Base-by-base conservation (phyloP, 805 yeast species). In the Metschnikowia reukaufii region DNA sequence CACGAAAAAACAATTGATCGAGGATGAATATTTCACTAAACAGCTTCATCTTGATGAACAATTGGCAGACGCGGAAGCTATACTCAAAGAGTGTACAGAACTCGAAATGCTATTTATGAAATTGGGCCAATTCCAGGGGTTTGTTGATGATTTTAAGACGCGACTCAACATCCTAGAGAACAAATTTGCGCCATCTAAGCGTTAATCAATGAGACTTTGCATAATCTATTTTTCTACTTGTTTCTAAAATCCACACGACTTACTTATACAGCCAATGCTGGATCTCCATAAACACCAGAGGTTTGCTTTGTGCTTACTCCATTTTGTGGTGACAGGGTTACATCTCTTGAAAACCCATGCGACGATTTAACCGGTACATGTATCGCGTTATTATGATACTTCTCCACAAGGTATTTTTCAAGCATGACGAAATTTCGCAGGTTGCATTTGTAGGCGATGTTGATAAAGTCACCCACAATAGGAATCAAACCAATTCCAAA, bases 81-180 rank as follows among this genome's bases (percentile, higher is more conserved):
- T 79, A n/a, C 50, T 80, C 16, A 54, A 52, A 4, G 61, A 70
- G 41, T 81, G 87, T 56, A 70, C 73, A 27, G 76, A 72, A 2
- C 54, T 84, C 21, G 85, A 83, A 48, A 54, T 62, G 32, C 78
- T 78, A 43, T 77, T 79, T 50, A 65, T 72, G 59, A 81, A 79
- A 62, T 58, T 82, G 43, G 77, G 77, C 39, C 84, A 79, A 50
- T 65, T 82, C 40, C 69, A 61, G 25, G 42, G 51, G 52, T 70
- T 71, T 55, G 53, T 57, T 16, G 58, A 53, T 29, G 63, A 55
- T 12, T 65, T 64, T 46, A 52, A 54, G 41, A 42, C 33, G 30
- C 40, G 67, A 25, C 35, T 62, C 34, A 49, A 17, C 9, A 38
- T 16, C 3, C 32, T 63, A 21, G 66, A 62, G 45, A 32, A 30